Evolutionary conservation across 2,329 filamentous ascomycete genomes (phyloP).

Genomic region (Pseudopithomyces chartarum): DNA sequence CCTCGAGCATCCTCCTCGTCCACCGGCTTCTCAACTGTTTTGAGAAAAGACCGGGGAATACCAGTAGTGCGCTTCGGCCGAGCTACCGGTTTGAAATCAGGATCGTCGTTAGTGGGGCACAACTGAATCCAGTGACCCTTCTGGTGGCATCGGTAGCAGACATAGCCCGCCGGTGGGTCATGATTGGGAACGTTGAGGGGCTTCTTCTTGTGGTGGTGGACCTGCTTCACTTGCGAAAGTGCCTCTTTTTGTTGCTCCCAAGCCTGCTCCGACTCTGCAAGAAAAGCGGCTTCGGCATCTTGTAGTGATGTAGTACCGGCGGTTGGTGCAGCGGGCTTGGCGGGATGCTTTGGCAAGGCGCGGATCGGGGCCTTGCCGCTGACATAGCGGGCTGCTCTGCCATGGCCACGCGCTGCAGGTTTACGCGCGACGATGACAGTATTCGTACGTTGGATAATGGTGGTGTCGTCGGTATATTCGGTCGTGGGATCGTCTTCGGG

Average conservation of each 20-base stretch:
- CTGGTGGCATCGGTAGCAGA: slow-evolving; percentile 94
- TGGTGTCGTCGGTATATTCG: slow-evolving; percentile 97
- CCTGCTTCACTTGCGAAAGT: slow-evolving; percentile 71
- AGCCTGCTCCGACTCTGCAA: slow-evolving; percentile 85
- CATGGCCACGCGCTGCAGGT: slow-evolving; percentile 84
- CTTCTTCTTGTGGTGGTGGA: slow-evolving; percentile 58
- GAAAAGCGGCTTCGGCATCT: slow-evolving; percentile 90
- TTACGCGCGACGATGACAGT: slow-evolving; percentile 88
- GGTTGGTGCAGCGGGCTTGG: slow-evolving; percentile 61
- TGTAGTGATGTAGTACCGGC: slow-evolving; percentile 72
- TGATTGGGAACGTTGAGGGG: slow-evolving; percentile 83
- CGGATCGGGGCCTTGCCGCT: slow-evolving; percentile 92
- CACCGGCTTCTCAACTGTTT: slow-evolving; percentile 90
- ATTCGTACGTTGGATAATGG: slow-evolving; percentile 93
- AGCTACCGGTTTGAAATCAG: slow-evolving; percentile 90
- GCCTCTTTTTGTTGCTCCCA: slow-evolving; percentile 94
- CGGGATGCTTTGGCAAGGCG: slow-evolving; percentile 75
- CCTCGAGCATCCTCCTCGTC: slow-evolving; percentile 85
- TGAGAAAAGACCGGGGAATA: slow-evolving; percentile 92
- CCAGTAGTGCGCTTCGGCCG: slow-evolving; percentile 96
- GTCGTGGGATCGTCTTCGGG: slow-evolving; percentile 83
- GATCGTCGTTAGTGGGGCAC: slow-evolving; percentile 98
- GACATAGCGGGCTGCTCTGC: slow-evolving; percentile 91
- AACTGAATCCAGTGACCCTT: slow-evolving; percentile 99
- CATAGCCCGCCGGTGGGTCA: slow-evolving; percentile 89